Conservation (phyloP, 805 yeast species). For the Sungouiella thailandica region DNA sequence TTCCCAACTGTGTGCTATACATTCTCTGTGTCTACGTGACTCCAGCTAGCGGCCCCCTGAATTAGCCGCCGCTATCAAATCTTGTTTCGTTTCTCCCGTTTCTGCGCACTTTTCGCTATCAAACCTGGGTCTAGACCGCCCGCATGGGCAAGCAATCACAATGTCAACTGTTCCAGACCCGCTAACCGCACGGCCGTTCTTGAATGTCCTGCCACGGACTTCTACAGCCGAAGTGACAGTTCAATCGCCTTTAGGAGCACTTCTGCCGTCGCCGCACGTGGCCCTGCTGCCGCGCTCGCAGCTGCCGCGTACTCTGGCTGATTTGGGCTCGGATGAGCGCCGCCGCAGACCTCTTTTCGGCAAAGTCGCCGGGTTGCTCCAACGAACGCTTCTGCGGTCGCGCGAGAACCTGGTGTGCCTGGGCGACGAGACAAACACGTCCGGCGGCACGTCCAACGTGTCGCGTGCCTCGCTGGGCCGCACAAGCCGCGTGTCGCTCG, state of each 20-base stretch:
- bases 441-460: background rate
- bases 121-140: too few species aligned
- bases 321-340: background rate
- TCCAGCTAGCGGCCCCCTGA: too few species aligned
- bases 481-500: slow-evolving; percentile 21
- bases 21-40: too few species aligned
- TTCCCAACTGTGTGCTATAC: too few species aligned
- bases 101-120: too few species aligned
- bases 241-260: background rate
- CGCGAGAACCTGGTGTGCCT: slow-evolving; percentile 8
- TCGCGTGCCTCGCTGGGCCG: background rate
- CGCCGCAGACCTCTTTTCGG: slow-evolving; percentile 16
- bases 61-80: too few species aligned
- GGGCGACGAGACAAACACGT: slow-evolving; percentile 3
- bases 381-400: slow-evolving; percentile 19
- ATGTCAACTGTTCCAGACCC: background rate
- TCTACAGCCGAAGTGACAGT: background rate
- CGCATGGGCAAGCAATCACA: too few species aligned
- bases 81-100: too few species aligned
- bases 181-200: background rate
- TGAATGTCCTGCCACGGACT: background rate
- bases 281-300: too few species aligned
- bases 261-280: too few species aligned
- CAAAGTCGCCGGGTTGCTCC: slow-evolving; percentile 29
- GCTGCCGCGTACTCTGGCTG: background rate